Evolutionary conservation across 2,329 filamentous ascomycete species (phyloP).

Genomic region (Beauveria varroae): DNA sequence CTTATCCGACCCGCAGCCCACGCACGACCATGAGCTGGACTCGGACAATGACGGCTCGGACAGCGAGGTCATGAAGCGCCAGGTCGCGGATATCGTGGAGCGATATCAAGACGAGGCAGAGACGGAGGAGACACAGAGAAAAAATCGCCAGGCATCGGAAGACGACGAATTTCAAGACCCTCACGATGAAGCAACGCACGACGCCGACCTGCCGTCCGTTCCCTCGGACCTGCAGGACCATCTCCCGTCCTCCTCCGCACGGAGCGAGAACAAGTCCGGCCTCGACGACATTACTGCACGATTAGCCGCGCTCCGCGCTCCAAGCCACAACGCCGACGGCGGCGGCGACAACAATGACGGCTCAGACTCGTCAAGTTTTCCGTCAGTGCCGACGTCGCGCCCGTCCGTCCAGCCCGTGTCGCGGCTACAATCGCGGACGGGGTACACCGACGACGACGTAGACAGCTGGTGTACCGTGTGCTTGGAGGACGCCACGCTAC

Average conservation of each 20-base stretch:
- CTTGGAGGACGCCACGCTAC: constrained; percentile 66
- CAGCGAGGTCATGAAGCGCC: constrained; percentile 38
- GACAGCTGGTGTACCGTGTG: constrained; percentile 79
- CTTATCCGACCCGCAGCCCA: neutral
- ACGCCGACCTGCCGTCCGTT: constrained; percentile 34
- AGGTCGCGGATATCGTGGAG: constrained; percentile 38
- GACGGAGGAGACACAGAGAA: constrained; percentile 20
- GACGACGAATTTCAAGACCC: constrained; percentile 12
- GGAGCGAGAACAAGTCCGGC: constrained; percentile 19
- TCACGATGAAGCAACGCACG: constrained; percentile 14
- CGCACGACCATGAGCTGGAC: constrained; percentile 6
- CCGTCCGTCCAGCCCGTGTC: constrained; percentile 34
- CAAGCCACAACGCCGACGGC: constrained; percentile 16
- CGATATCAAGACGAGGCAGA: constrained; percentile 39
- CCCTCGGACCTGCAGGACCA: constrained; percentile 34
- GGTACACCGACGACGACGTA: constrained; percentile 61
- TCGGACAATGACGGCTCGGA: constrained; percentile 37
- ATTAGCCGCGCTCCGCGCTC: constrained; percentile 42
- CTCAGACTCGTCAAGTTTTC: constrained; percentile 32
- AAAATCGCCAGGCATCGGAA: neutral
- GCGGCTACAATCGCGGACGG: constrained; percentile 31
- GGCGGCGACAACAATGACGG: constrained; percentile 21
- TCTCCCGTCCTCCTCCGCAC: constrained; percentile 22
- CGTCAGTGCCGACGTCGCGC: constrained; percentile 42
- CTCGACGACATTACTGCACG: constrained; percentile 41